Evolutionary conservation across 2,329 filamentous ascomycete genomes (phyloP).

Genomic region (Eurotiales sp.): DNA sequence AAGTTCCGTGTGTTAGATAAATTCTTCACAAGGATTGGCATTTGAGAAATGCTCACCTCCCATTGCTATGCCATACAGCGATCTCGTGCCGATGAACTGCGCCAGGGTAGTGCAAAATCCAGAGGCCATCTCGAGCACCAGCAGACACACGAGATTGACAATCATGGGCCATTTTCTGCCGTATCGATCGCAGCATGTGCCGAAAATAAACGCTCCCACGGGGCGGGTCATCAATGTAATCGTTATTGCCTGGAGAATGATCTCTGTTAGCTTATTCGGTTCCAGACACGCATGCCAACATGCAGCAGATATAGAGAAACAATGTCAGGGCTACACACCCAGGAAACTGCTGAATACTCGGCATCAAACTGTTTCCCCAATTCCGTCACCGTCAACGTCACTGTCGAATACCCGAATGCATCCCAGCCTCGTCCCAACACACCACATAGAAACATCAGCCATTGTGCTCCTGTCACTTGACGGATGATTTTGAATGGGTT

Average conservation of each 20-base stretch:
- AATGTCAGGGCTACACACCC: slow-evolving; percentile 46
- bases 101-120: slow-evolving; percentile 33
- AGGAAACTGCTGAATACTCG: slow-evolving; percentile 57
- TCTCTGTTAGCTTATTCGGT: no score
- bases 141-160: slow-evolving; percentile 32
- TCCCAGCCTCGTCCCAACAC: slow-evolving; percentile 54
- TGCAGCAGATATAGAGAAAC: neutral
- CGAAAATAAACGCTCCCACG: slow-evolving; percentile 53
- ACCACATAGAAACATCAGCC: slow-evolving; percentile 48
- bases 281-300: no score
- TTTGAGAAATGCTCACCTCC: slow-evolving; percentile 21
- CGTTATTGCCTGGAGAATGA: slow-evolving; percentile 44
- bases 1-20: neutral
- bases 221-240: slow-evolving; percentile 61
- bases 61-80: slow-evolving; percentile 39
- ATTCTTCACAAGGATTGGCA: neutral
- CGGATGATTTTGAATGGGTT: slow-evolving; percentile 47
- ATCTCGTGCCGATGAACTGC: slow-evolving; percentile 35
- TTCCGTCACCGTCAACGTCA: slow-evolving; percentile 56
- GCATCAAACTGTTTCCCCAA: slow-evolving; percentile 53
- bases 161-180: slow-evolving; percentile 49
- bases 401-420: slow-evolving; percentile 65
- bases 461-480: slow-evolving; percentile 50
- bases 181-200: slow-evolving; percentile 54
- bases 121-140: slow-evolving; percentile 34